Conservation (phyloP, 2,329 filamentous ascomycete species). For the Raffaelea arxii region DNA sequence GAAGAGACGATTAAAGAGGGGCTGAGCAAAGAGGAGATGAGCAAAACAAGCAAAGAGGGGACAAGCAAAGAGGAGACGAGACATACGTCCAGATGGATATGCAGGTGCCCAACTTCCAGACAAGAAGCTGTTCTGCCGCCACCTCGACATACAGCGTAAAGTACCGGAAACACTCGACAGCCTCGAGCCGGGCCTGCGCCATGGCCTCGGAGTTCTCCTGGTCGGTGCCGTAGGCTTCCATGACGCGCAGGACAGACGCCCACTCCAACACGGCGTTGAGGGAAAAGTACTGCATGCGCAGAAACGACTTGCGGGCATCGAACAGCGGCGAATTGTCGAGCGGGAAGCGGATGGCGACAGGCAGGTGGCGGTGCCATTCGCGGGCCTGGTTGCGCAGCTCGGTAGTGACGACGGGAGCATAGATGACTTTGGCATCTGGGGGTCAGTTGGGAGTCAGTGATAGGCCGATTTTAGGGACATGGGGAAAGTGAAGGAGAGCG, state of each 20-base stretch:
- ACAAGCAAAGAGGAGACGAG: neutral
- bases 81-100: conserved; percentile 10
- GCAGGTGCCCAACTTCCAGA: conserved; percentile 8
- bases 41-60: neutral
- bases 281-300: conserved; percentile 10
- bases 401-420: conserved; percentile 8
- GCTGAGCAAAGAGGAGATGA: neutral
- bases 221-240: conserved; percentile 8
- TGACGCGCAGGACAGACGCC: conserved; percentile 10
- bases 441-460: neutral
- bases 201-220: conserved; percentile 6
- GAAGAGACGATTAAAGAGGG: neutral
- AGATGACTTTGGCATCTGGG: conserved; percentile 6
- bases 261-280: conserved; percentile 8
- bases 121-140: conserved; percentile 9
- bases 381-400: conserved; percentile 9
- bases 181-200: conserved; percentile 5
- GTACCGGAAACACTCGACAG: conserved; percentile 6
- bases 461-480: neutral
- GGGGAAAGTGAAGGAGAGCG: neutral
- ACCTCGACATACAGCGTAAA: conserved; percentile 7
- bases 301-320: conserved; percentile 10
- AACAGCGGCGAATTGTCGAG: conserved; percentile 9
- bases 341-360: conserved; percentile 11
- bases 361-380: conserved; percentile 11